Evolutionary conservation across 176 grass and related monocot species (phyloP).

Genomic region (Poa annua): DNA sequence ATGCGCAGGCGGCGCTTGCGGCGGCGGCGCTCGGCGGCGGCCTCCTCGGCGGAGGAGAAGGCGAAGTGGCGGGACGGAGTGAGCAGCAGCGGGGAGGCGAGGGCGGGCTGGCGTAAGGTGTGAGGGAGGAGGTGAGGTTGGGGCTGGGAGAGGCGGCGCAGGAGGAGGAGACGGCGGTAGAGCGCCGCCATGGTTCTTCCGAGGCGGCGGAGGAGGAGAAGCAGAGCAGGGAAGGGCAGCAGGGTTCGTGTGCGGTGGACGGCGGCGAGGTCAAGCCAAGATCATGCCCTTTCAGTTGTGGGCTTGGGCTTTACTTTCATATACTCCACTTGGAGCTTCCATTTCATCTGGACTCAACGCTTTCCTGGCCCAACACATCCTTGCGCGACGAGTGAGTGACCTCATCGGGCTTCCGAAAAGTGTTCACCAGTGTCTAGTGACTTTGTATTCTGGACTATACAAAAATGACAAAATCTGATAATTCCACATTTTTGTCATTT

Average conservation of each 20-base stretch:
- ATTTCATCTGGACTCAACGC: too few species aligned
- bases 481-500: too few species aligned
- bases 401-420: too few species aligned
- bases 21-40: conserved; percentile 58
- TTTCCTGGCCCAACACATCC: too few species aligned
- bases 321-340: too few species aligned
- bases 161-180: conserved; percentile 6
- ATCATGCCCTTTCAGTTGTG: neutral
- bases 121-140: neutral
- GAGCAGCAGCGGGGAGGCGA: neutral
- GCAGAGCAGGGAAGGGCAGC: neutral
- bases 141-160: neutral
- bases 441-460: too few species aligned
- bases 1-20: conserved; percentile 68
- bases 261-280: neutral
- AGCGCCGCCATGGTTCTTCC: conserved; percentile 17
- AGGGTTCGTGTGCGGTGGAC: neutral
- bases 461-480: too few species aligned
- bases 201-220: neutral
- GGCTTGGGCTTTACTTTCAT: neutral
- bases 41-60: conserved; percentile 45
- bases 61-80: neutral
- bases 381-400: too few species aligned
- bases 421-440: too few species aligned
- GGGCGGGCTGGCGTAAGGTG: neutral